Percentiles rank a stretch among this genome's conserved stretches.
Conservation (phyloP, 208 protist genomes). For the Acanthamoeba royreba region DNA sequence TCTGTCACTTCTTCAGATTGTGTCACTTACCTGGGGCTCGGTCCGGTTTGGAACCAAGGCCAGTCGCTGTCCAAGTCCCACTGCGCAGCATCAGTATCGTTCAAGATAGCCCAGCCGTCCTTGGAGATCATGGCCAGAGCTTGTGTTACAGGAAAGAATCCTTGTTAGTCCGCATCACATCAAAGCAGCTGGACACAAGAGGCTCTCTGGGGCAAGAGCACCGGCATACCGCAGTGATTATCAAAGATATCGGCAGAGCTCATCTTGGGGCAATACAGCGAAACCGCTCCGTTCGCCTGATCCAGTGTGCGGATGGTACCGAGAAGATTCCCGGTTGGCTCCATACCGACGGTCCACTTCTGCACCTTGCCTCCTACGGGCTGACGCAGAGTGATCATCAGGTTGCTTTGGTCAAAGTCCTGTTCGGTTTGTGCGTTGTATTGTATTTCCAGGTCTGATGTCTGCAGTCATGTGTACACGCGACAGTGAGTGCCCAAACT, state of each 20-base stretch:
- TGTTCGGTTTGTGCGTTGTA: background rate
- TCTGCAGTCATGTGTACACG: background rate
- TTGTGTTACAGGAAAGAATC: no score
- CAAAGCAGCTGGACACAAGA: no score
- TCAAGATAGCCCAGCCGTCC: background rate
- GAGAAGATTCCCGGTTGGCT: background rate
- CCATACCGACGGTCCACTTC: background rate
- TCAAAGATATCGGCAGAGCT: background rate
- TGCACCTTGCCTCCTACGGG: background rate
- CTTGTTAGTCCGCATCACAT: no score
- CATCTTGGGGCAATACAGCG: background rate
- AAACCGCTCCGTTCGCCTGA: background rate
- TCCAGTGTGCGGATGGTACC: background rate
- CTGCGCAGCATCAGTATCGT: background rate
- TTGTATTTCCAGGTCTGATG: background rate
- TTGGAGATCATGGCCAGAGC: background rate
- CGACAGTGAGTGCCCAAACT: background rate
- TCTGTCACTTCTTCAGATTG: background rate
- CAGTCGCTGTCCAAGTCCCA: background rate
- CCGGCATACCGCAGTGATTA: constrained; percentile 5
- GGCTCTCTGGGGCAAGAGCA: no score
- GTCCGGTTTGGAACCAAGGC: background rate
- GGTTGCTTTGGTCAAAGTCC: background rate
- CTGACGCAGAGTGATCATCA: background rate
- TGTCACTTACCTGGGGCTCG: background rate